phyloP scores from a whole-genome alignment of 2,329 filamentous ascomycete genomes.

The Septoria petroselini region DNA sequence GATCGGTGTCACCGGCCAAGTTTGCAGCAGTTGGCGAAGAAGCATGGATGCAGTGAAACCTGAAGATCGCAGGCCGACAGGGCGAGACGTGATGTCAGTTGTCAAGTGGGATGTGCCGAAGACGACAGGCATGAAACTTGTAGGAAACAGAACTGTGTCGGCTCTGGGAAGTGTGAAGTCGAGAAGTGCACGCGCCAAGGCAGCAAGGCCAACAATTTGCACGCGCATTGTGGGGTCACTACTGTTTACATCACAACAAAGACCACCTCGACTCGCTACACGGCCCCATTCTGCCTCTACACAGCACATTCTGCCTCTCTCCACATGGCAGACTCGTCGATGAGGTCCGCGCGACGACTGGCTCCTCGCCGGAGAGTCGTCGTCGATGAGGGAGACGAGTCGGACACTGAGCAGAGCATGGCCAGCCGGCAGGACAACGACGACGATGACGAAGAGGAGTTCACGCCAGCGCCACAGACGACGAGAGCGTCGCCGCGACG shows the following conservation, averaged over 20 bases:
- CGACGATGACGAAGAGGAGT: constrained; percentile 73
- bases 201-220: too few species aligned
- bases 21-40: neutral
- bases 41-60: neutral
- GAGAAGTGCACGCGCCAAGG: too few species aligned
- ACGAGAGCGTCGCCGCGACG: constrained; percentile 58
- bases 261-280: constrained; percentile 11
- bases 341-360: constrained; percentile 59
- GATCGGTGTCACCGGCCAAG: neutral
- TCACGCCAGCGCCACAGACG: constrained; percentile 67
- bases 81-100: constrained; percentile 10
- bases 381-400: constrained; percentile 69
- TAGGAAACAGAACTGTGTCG: too few species aligned
- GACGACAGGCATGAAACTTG: constrained; percentile 6
- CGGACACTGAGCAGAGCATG: constrained; percentile 57
- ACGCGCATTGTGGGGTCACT: too few species aligned
- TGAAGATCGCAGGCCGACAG: neutral
- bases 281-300: constrained; percentile 10
- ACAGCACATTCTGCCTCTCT: constrained; percentile 11
- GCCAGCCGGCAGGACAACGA: constrained; percentile 52
- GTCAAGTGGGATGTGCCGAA: constrained; percentile 9
- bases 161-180: too few species aligned
- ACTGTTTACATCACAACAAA: constrained; percentile 3
- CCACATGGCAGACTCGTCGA: constrained; percentile 35
- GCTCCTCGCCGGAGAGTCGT: constrained; percentile 68